These are phyloP conservation scores for Cavenderia fasciculata DNA, from an alignment of 78 protist genomes.

Conservation along the genomic window DNA sequence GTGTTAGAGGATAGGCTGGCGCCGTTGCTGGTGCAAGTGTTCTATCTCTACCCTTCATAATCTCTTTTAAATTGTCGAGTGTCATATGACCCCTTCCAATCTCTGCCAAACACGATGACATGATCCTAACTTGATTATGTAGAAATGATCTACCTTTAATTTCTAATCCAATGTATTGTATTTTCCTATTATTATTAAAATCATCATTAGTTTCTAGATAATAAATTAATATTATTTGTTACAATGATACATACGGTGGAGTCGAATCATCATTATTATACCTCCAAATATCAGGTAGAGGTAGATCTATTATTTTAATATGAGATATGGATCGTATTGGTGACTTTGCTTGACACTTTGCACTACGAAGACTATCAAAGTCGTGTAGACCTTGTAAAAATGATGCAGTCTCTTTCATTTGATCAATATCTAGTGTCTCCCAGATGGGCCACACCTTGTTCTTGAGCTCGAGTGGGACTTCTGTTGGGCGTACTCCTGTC, in stretches of 20 bases:
- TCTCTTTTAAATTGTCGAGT: conserved; percentile 1
- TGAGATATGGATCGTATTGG: conserved; percentile 15
- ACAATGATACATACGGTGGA: not conserved
- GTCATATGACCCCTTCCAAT: conserved; percentile 26
- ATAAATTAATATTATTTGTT: no score
- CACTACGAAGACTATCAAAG: conserved; percentile 41
- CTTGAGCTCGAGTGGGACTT: conserved; percentile 23
- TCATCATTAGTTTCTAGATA: not conserved
- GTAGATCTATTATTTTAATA: conserved; percentile 18
- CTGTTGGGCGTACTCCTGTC: not conserved
- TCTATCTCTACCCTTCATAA: conserved; percentile 20
- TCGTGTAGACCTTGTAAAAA: conserved; percentile 22
- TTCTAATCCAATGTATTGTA: conserved; percentile 54
- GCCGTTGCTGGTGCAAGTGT: conserved; percentile 40
- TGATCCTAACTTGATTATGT: conserved; percentile 69
- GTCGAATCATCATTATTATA: conserved; percentile 8
- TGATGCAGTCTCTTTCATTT: conserved; percentile 25
- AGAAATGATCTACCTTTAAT: conserved; percentile 56
- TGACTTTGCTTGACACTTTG: conserved; percentile 20
- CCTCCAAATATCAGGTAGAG: not conserved
- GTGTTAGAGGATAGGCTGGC: conserved; percentile 44
- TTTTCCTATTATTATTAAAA: not conserved
- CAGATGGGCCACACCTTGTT: conserved; percentile 18
- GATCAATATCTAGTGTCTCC: not conserved
- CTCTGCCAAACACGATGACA: conserved; percentile 18